Conservation (phyloP, 805 yeast species). For the Wickerhamomyces silvicola region DNA sequence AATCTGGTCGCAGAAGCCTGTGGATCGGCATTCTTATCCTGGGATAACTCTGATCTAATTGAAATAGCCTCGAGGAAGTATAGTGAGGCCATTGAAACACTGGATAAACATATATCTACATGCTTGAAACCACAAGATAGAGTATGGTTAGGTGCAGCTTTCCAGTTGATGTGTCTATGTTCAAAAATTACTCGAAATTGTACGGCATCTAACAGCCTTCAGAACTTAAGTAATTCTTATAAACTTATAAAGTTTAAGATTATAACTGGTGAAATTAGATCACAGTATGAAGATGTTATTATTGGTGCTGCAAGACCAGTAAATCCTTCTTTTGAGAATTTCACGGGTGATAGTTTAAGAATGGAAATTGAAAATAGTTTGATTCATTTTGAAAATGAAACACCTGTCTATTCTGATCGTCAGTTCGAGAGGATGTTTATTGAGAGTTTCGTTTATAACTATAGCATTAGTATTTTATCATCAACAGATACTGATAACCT, state of each 20-base stretch:
- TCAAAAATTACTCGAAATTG: slow-evolving; percentile 27
- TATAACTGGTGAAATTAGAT: slow-evolving; percentile 1
- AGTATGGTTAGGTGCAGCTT: slow-evolving; percentile 35
- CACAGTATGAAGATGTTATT: background rate
- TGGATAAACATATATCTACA: slow-evolving; percentile 4
- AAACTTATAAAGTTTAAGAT: slow-evolving; percentile 27
- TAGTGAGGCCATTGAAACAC: slow-evolving; percentile 17
- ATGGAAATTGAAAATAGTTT: slow-evolving; percentile 18
- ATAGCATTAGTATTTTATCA: slow-evolving; percentile 31
- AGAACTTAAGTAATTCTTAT: slow-evolving; percentile 30
- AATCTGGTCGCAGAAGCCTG: slow-evolving; percentile 33
- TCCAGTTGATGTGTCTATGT: slow-evolving; percentile 33
- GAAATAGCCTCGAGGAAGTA: slow-evolving; percentile 19
- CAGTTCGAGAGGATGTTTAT: slow-evolving; percentile 29
- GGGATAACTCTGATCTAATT: slow-evolving; percentile 24
- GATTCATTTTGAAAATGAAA: slow-evolving; percentile 1
- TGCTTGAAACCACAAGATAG: no score
- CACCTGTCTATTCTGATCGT: slow-evolving; percentile 3
- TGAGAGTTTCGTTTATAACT: slow-evolving; percentile 40
- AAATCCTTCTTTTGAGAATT: slow-evolving; percentile 10
- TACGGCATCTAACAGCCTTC: slow-evolving; percentile 23
- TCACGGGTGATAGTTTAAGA: slow-evolving; percentile 19
- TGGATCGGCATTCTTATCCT: slow-evolving; percentile 34
- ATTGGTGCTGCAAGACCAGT: background rate
- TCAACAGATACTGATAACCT: slow-evolving; percentile 26